Percentiles rank a stretch among this genome's conserved stretches.
Evolutionary conservation across 441 rosid species (phyloP).

Genomic region (Arabidopsis hybrid): DNA sequence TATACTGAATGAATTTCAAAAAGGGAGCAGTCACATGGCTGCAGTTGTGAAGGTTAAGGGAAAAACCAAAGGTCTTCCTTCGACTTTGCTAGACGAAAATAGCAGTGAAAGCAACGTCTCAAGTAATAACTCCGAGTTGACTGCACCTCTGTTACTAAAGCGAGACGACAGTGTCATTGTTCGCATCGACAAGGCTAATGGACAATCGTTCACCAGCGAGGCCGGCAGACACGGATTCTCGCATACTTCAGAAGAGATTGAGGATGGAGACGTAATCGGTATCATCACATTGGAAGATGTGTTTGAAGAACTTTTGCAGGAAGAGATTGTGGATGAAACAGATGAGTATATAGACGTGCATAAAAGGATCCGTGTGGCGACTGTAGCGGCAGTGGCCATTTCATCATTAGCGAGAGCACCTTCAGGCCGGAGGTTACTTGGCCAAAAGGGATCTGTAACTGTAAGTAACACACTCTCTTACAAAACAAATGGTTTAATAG

Average conservation of each 20-base stretch:
- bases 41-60: constrained; percentile 69
- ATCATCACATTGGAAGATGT: constrained; percentile 79
- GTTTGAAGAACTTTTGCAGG: constrained; percentile 82
- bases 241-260: constrained; percentile 55
- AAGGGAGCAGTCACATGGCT: constrained; percentile 89
- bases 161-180: constrained; percentile 48
- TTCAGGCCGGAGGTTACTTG: constrained; percentile 54
- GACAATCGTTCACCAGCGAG: constrained; percentile 33
- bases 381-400: constrained; percentile 62
- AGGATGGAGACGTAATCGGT: constrained; percentile 74
- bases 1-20: constrained; percentile 79
- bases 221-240: constrained; percentile 35
- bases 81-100: constrained; percentile 41
- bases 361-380: constrained; percentile 73
- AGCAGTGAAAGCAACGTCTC: constrained; percentile 38
- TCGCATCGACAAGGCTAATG: constrained; percentile 53
- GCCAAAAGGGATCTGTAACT: constrained; percentile 55
- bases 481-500: neutral
- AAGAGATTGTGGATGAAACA: constrained; percentile 83
- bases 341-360: constrained; percentile 78
- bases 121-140: constrained; percentile 46
- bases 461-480: constrained; percentile 46
- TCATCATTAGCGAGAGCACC: constrained; percentile 68
- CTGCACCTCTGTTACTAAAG: constrained; percentile 56
- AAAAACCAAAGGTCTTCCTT: constrained; percentile 45